phyloP scores from a whole-genome alignment of 495 filamentous ascomycete genomes.

The Niebla homalea region DNA sequence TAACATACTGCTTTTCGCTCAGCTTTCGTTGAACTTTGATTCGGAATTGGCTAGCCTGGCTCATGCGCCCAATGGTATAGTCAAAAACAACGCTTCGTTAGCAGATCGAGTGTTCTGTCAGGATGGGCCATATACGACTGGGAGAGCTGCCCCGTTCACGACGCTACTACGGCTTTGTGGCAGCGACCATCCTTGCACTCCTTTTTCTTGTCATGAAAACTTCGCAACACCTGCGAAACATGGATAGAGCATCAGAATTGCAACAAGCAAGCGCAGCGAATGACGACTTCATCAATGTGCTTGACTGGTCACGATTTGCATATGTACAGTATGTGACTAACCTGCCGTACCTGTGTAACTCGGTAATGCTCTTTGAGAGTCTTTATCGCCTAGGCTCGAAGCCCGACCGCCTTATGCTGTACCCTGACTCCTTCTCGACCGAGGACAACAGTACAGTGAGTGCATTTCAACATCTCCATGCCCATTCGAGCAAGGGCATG shows the following conservation, averaged over 20 bases:
- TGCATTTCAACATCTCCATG: conserved; percentile 22
- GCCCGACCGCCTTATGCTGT: conserved; percentile 51
- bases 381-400: conserved; percentile 43
- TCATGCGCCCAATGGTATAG: no score
- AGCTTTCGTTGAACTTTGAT: no score
- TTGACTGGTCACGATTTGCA: conserved; percentile 48
- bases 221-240: neutral
- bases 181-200: neutral
- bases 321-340: conserved; percentile 60
- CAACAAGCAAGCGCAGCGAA: neutral
- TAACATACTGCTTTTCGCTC: no score
- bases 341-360: conserved; percentile 55
- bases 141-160: neutral
- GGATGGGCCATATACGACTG: no score
- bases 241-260: neutral
- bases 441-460: conserved; percentile 33
- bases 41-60: no score
- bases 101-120: no score
- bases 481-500: neutral
- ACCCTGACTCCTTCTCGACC: conserved; percentile 41
- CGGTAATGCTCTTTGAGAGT: conserved; percentile 56
- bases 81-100: no score
- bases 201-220: neutral
- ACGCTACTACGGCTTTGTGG: neutral
- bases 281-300: neutral